Evolutionary conservation across 805 yeast species (phyloP), one percentile per base, ranked within the genome.

Genomic region (Kluyveromyces nonfermentans): DNA sequence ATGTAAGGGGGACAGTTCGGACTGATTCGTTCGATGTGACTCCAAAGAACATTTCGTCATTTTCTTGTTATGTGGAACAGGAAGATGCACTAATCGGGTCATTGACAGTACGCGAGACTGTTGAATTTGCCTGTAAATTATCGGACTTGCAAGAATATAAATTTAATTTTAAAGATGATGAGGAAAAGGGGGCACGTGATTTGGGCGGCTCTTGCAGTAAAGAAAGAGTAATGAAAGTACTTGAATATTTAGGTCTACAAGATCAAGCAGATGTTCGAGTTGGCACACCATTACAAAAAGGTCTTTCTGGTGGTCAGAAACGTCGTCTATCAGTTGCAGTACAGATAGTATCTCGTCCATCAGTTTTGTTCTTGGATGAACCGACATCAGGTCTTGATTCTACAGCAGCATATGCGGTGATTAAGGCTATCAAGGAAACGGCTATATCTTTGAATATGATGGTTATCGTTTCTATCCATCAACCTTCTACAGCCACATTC

Each of bases 251-350:
- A 40, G 87, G 85, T 3, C 65, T 86, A 18, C 72, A 72, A 42
- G 85, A 78, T 41, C 71, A 86, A 41, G 73, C 73, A 14, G 68
- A 80, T 50, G 77, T 82, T 1, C 47, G 68, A 4, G 80, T 85
- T 2, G 80, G 78, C 18, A 76, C 75, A 45, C 64, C 66, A 4
- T 72, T 71, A 44, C 72, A 73, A 45, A 64, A 70, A 12, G 85
- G 83, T 22, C 63, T 85, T 6, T 82, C 90, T 5, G 95, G 95
- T 15, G 95, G 95, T 33, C 95, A 85, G 56, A 81, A 78, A 53
- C 60, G 95, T 52, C 63, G 95, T 25, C 12, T 75, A 43, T 72
- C 78, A 2, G 74, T 75, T 54, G 80, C 77, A 37, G 75, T 73
- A 14, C 79, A 75, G 52, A 59, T 75, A 35, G 79, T 74, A 42